Conservation (phyloP, 305 asterid species). For the Solanum hybrid region DNA sequence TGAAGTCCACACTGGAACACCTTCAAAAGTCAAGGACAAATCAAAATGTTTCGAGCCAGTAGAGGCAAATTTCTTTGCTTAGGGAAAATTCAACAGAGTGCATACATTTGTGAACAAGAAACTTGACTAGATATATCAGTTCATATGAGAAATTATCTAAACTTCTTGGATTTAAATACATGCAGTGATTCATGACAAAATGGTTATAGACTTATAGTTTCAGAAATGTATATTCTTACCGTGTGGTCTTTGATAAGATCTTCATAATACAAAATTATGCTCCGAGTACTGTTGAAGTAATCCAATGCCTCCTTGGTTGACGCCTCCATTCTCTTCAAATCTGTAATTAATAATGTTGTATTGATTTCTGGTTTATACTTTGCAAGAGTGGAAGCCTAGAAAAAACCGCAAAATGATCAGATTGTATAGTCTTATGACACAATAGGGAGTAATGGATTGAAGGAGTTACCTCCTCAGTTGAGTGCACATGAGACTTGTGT, state of each 20-base stretch:
- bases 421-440: neutral
- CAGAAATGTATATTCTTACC: slow-evolving; percentile 25
- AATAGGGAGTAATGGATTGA: neutral
- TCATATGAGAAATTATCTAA: neutral
- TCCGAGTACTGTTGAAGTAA: slow-evolving; percentile 46
- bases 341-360: slow-evolving; percentile 35
- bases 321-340: slow-evolving; percentile 52
- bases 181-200: neutral
- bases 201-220: neutral
- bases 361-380: slow-evolving; percentile 55
- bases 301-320: slow-evolving; percentile 38
- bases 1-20: neutral
- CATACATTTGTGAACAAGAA: neutral
- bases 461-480: slow-evolving; percentile 53
- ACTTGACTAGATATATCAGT: neutral
- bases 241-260: slow-evolving; percentile 54
- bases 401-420: neutral
- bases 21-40: neutral
- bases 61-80: neutral
- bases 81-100: neutral
- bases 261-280: slow-evolving; percentile 62
- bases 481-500: slow-evolving; percentile 87
- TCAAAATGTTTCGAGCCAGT: neutral
- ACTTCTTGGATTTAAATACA: neutral
- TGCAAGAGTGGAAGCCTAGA: slow-evolving; percentile 66